Conservation (phyloP, 2,329 filamentous ascomycete genomes). For the Parasarocladium wereldwijsianum region DNA sequence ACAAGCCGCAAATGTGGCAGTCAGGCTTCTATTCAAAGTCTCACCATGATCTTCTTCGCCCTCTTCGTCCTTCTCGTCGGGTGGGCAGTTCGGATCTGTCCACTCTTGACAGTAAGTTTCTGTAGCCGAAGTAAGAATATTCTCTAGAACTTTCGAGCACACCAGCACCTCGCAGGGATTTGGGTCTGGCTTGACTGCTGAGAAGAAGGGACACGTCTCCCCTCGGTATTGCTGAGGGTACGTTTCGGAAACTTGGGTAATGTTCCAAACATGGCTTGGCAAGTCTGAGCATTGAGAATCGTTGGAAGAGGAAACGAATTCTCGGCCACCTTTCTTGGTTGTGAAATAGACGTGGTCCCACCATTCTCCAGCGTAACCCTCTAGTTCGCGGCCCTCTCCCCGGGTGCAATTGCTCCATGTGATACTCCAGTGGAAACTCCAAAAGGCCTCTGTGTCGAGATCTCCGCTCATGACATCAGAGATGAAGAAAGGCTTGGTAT, state of each 20-base stretch:
- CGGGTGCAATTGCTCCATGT: not conserved
- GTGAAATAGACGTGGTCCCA: too few species aligned
- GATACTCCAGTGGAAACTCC: not conserved
- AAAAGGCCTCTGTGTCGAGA: not conserved
- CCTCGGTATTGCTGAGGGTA: not conserved
- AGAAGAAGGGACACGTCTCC: constrained; percentile 1
- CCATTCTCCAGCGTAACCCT: too few species aligned
- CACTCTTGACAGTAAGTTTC: constrained; percentile 2
- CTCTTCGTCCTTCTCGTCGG: too few species aligned
- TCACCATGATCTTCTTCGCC: too few species aligned
- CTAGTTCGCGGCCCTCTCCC: too few species aligned
- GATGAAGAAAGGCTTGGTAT: not conserved
- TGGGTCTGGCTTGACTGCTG: constrained; percentile 1
- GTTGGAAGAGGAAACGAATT: too few species aligned
- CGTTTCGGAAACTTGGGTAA: not conserved
- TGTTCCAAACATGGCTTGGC: not conserved
- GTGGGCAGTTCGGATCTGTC: too few species aligned
- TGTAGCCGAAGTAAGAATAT: constrained; percentile 3
- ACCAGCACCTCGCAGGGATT: constrained; percentile 16
- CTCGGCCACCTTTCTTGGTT: too few species aligned
- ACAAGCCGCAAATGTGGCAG: too few species aligned
- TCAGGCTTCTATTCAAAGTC: too few species aligned
- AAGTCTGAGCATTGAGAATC: not conserved
- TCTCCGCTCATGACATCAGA: not conserved
- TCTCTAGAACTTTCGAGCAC: constrained; percentile 26